Evolutionary conservation across 192 early-diverging fungal species (phyloP).

Genomic region (Rhizophagus clarus): DNA sequence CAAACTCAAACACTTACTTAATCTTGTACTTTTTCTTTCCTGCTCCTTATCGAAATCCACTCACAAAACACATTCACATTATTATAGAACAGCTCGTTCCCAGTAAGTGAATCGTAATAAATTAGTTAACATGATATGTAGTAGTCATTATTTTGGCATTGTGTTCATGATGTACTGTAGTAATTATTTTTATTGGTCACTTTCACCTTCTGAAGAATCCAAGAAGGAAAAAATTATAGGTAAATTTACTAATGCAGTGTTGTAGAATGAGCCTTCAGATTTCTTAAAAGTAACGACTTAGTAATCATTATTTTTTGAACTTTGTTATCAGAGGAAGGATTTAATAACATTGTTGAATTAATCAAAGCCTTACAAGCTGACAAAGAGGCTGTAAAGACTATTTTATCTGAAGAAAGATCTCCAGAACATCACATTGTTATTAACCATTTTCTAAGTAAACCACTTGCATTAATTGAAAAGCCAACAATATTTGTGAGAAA

Average conservation of each 20-base stretch:
- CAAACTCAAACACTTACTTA: no score
- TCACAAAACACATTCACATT: no score
- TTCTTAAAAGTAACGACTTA: neutral
- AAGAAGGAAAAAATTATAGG: neutral
- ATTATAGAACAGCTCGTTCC: no score
- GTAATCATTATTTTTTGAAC: neutral
- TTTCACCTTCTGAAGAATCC: neutral
- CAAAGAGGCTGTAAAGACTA: no score
- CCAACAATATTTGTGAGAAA: slow-evolving; percentile 30
- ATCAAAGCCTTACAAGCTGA: neutral
- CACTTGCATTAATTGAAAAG: neutral
- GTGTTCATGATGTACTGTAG: no score
- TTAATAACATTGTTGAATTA: neutral
- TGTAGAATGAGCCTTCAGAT: neutral
- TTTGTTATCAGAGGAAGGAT: neutral
- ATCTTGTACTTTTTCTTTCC: no score
- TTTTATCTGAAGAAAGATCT: neutral
- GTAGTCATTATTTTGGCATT: no score
- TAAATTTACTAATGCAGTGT: neutral
- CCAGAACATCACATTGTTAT: neutral
- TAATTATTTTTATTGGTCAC: neutral
- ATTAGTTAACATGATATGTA: no score
- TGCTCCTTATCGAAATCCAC: no score
- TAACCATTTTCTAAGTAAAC: neutral
- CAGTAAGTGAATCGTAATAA: no score